phyloP scores from a whole-genome alignment of 1,139 yeast species.

The Komagataea norvegica region DNA sequence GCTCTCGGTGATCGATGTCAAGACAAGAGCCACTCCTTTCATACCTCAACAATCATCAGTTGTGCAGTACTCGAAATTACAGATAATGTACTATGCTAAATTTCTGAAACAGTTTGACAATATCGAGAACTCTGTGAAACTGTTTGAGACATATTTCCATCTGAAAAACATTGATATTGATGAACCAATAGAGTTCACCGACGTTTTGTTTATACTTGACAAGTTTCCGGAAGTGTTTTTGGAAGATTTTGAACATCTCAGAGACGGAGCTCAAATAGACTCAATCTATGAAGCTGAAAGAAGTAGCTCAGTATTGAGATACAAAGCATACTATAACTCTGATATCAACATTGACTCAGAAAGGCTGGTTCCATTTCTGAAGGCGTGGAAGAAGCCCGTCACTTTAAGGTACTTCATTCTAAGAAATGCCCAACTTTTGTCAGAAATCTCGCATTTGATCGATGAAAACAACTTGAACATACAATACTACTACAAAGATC shows the following conservation, averaged over 20 bases:
- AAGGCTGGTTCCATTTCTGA: constrained; percentile 23
- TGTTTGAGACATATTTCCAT: constrained; percentile 42
- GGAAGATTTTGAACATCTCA: constrained; percentile 43
- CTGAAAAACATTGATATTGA: constrained; percentile 45
- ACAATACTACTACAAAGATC: constrained; percentile 47
- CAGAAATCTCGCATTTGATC: constrained; percentile 29
- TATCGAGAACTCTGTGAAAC: constrained; percentile 28
- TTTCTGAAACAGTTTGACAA: constrained; percentile 33
- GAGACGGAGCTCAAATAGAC: no score
- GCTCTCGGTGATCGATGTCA: constrained; percentile 48
- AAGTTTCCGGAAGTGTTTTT: constrained; percentile 1
- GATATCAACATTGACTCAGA: not conserved
- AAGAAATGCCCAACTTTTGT: constrained; percentile 47
- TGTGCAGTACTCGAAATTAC: constrained; percentile 44
- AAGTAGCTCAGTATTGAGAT: no score
- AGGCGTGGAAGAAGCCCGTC: constrained; percentile 47
- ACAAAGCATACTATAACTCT: not conserved
- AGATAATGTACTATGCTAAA: constrained; percentile 51
- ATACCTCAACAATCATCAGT: constrained; percentile 48
- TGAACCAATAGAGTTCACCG: constrained; percentile 39
- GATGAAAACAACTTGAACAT: constrained; percentile 37
- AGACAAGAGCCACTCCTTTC: constrained; percentile 43
- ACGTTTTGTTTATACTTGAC: constrained; percentile 1
- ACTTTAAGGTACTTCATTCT: constrained; percentile 55
- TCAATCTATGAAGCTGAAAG: no score